phyloP scores from a whole-genome alignment of 805 yeast genomes.

The Debaryomyces tyrocola region DNA sequence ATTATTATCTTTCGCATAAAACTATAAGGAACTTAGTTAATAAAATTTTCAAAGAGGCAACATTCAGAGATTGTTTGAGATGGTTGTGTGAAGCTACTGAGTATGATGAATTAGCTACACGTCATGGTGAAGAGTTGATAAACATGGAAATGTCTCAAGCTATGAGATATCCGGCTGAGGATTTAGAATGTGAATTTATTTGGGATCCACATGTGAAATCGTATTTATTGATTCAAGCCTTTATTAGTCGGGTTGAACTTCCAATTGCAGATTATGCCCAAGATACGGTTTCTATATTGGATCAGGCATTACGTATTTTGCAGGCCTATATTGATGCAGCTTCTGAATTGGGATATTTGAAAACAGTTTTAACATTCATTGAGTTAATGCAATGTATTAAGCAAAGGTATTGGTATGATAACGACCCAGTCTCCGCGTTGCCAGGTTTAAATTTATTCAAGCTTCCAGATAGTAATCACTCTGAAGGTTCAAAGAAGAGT shows the following conservation, averaged over 20 bases:
- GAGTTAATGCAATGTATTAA: conserved; percentile 81
- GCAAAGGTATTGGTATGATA: conserved; percentile 86
- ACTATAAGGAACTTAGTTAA: conserved; percentile 72
- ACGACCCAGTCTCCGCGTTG: conserved; percentile 58
- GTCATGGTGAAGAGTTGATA: conserved; percentile 89
- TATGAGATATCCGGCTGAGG: conserved; percentile 63
- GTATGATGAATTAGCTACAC: conserved; percentile 83
- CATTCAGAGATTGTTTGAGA: conserved; percentile 64
- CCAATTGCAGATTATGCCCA: conserved; percentile 96
- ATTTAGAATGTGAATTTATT: conserved; percentile 58
- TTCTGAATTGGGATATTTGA: conserved; percentile 74
- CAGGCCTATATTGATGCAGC: conserved; percentile 92
- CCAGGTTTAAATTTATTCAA: conserved; percentile 43
- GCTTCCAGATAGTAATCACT: background rate
- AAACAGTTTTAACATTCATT: conserved; percentile 61
- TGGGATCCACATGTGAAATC: conserved; percentile 90
- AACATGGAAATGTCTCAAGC: conserved; percentile 80
- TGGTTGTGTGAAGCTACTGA: conserved; percentile 67
- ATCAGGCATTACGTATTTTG: conserved; percentile 88
- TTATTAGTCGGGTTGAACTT: conserved; percentile 66
- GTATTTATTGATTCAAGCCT: conserved; percentile 70
- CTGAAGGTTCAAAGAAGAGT: background rate
- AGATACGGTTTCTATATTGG: conserved; percentile 89
- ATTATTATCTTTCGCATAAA: conserved; percentile 88
- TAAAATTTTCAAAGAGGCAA: conserved; percentile 45